Percentiles rank a stretch among this genome's conserved stretches.
These are phyloP conservation scores for Solanum chacoense DNA, from an alignment of 305 asterid genomes.

Conservation along the genomic window DNA sequence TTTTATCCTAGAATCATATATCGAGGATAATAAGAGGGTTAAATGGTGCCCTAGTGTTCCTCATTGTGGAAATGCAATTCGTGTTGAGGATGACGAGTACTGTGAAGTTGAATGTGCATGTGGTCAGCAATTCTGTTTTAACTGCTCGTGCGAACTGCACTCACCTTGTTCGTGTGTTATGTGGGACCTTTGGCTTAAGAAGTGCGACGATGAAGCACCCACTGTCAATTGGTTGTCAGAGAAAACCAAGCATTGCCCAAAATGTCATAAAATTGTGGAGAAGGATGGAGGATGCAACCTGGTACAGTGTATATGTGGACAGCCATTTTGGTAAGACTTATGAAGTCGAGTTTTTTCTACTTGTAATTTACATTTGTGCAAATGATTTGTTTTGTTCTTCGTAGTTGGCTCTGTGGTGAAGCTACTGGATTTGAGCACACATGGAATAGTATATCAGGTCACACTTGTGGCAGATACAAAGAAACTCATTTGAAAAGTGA, in stretches of 20 bases:
- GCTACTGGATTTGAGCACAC: slow-evolving; percentile 33
- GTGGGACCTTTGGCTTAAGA: slow-evolving; percentile 42
- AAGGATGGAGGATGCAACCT: slow-evolving; percentile 54
- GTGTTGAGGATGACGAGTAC: slow-evolving; percentile 25
- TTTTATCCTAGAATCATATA: slow-evolving; percentile 43
- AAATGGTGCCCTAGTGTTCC: slow-evolving; percentile 61
- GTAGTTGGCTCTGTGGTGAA: slow-evolving; percentile 53
- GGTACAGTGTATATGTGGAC: slow-evolving; percentile 39
- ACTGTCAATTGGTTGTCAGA: slow-evolving; percentile 23
- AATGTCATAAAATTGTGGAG: slow-evolving; percentile 38
- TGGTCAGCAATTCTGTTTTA: slow-evolving; percentile 40
- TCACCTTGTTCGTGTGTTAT: slow-evolving; percentile 53
- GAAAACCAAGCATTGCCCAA: slow-evolving; percentile 38
- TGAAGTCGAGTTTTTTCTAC: not conserved
- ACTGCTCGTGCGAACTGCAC: slow-evolving; percentile 38
- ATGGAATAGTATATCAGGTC: slow-evolving; percentile 15
- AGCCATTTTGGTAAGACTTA: slow-evolving; percentile 40
- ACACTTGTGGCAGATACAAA: slow-evolving; percentile 39
- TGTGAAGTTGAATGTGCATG: slow-evolving; percentile 46
- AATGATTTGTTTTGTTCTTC: not conserved
- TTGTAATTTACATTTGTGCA: not conserved
- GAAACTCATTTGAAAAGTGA: slow-evolving; percentile 8
- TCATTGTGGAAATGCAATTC: slow-evolving; percentile 49
- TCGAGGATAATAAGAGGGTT: slow-evolving; percentile 46
- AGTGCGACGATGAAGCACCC: slow-evolving; percentile 25